Evolutionary conservation across 441 rosid species (phyloP).

Genomic region (Pelargonium australe): DNA sequence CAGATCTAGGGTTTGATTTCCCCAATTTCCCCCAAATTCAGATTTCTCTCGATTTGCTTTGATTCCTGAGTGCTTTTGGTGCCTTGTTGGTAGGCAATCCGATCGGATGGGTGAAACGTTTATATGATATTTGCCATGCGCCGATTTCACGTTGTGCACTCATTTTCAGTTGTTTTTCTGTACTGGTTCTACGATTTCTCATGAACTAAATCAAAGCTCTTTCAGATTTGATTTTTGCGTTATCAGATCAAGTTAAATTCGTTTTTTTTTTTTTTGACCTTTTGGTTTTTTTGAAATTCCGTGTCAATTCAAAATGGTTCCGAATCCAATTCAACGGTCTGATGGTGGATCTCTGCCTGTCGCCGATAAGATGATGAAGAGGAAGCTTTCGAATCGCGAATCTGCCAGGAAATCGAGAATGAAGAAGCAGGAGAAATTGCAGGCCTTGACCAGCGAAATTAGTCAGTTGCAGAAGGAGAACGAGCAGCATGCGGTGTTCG

Average conservation of each 20-base stretch:
- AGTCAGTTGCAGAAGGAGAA: background rate
- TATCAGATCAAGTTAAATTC: background rate
- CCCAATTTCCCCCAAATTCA: background rate
- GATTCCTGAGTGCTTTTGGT: background rate
- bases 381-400: background rate
- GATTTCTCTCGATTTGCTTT: background rate
- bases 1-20: background rate
- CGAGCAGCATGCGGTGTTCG: background rate
- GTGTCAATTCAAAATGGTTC: background rate
- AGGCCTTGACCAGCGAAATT: background rate
- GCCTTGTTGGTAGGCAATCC: background rate
- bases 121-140: background rate
- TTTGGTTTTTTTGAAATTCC: background rate
- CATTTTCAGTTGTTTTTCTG: background rate
- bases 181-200: conserved; percentile 1
- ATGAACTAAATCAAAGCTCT: background rate
- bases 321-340: background rate
- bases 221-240: background rate
- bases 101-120: background rate
- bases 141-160: conserved; percentile 3
- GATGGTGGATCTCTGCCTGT: background rate
- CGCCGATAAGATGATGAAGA: background rate
- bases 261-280: background rate
- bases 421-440: conserved; percentile 4
- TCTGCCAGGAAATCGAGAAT: background rate